Base-by-base conservation (phyloP, 208 protist species). In the Novymonas esmeraldas region DNA sequence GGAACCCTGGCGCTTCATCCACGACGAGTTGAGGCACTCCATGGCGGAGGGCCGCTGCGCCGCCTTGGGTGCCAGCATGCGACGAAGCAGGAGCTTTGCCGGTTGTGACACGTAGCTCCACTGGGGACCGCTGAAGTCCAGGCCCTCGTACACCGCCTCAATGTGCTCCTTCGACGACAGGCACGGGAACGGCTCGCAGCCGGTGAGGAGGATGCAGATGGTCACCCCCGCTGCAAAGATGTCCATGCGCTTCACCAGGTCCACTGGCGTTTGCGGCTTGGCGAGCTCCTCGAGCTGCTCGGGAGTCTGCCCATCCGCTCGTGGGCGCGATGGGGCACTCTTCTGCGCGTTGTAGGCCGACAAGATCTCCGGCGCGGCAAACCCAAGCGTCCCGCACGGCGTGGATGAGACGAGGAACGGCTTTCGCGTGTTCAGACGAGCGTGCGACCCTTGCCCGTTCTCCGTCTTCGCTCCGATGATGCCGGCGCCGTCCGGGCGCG, bases 161-260 rank as follows among this genome's bases (percentile, higher is more conserved):
- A 85, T 60, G 73, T 87, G 73, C 63, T 67, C 74, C 34, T 71
- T 65, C 13, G 80, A 72, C 24, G 67, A 85, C 3, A 51, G 28
- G 42, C 80, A 76, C 34, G 76, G 75, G 46, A 87, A 90, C 5
- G 78, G 77, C 54, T 90, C 84, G 41, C 72, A 82, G 38, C 84
- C 84, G 3, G 84, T 90, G 5, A 84, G 69, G 13, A 90, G 59
- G 55, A 90, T 82, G 57, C 76, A 81, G 26, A 86, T 51, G 14
- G 78, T 82, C 39, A 90, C 68, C 13, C 80, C 84, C 6, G 84
- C 78, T 11, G 84, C 80, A 58, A 90, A 90, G 33, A 90, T 82
- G 60, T 87, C 80, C 73, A 85, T 89, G 13, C 70, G 64, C 72
- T 85, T 84, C 41, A 89, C 65, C 7, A 79, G 48, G 18, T 85